Evolutionary conservation across 2,329 filamentous ascomycete species (phyloP), one percentile per base, ranked within the genome.

Genomic region (Cladophialophora chaetospira): DNA sequence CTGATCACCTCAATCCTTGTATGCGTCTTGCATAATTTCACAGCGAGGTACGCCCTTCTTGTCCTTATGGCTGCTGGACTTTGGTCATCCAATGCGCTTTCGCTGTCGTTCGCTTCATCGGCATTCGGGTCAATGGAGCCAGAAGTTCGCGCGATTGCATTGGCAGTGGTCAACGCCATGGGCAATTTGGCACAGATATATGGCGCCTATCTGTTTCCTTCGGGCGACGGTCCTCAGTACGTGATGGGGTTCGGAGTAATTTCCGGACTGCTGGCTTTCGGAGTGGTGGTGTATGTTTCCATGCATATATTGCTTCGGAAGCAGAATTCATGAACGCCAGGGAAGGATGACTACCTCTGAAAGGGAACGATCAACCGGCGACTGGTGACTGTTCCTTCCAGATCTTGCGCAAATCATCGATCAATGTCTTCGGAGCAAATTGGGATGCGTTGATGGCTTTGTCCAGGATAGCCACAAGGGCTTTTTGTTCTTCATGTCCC

Each of bases 61-160:
- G 95, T 95, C 76, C 76, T 97, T 26, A 83, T 95, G 47, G 87
- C 89, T 1, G 85, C 86, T 75, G 90, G 90, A 44, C 81, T 83
- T 0, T 96, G 94, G 73, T 86, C 85, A 1, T 89, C 92, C 15
- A 93, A 84, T 63, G 79, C 76, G 0, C 72, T 79, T 2, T 72
- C 76, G 0, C 70, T 84, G 15, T 75, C 79, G 0, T 83, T 79
- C 55, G 78, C 78, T 0, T 78, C 79, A 3, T 77, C 78, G 0
- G 79, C 78, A 0, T 82, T 84, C 63, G 74, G 74, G 1, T 66
- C 70, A 15, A 77, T 82, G 74, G 70, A 72, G 17, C 74, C 73
- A 0, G 79, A 82, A 60, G 75, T 76, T 2, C 68, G 80, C n/a
- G 80, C 75, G 11, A 75, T 84, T n/a, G 73, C 73, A 2, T 67